Base-by-base conservation (phyloP, 257 asterid species). In the Cordia subcordata region DNA sequence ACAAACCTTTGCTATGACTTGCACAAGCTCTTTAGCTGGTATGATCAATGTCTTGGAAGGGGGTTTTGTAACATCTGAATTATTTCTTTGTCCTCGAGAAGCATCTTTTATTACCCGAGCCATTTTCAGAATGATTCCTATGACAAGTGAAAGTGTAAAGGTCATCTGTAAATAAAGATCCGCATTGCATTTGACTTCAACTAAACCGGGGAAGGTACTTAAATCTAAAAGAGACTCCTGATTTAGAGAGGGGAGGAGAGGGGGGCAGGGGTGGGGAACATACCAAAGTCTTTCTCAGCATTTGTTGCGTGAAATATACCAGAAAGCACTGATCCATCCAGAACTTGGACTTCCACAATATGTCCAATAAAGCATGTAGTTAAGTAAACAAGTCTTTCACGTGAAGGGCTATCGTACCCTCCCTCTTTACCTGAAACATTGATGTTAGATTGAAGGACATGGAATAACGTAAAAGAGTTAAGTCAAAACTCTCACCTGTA, bases 51-150 rank as follows among this genome's bases (percentile, higher is more conserved):
- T 86, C 79, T 60, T 77, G 20, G 80, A 67, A 53, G 80, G 86
- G 52, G 80, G 88, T 74, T 80, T 84, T 78, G 21, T 72, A 63
- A 77, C 61, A 69, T 81, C 95, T 35, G 76, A 66, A 62, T 33
- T 27, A 27, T 27, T 44, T 69, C 35, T 67, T 62, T 75, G 85
- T 33, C 82, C 94, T 69, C 61, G 84, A 63, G 93, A 85, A 65
- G 90, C 84, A 53, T 68, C 66, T 62, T 27, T 27, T 27, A 27
- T 27, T 27, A 85, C 67, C 59, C 69, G 80, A 61, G 97, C 95
- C 99, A 93, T 90, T 75, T 87, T 93, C 78, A 93, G 72, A 68
- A 93, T 78, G 68, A 93, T 72, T 69, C 97, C 99, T 93, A 27
- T 27, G 35, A 3, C 35, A 3, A 27, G 35, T 27, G 35, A 6